A percentile compares a stretch with the other conserved stretches of the same genome.
phyloP scores from a whole-genome alignment of 441 rosid species.

The Erodium moschatum region DNA sequence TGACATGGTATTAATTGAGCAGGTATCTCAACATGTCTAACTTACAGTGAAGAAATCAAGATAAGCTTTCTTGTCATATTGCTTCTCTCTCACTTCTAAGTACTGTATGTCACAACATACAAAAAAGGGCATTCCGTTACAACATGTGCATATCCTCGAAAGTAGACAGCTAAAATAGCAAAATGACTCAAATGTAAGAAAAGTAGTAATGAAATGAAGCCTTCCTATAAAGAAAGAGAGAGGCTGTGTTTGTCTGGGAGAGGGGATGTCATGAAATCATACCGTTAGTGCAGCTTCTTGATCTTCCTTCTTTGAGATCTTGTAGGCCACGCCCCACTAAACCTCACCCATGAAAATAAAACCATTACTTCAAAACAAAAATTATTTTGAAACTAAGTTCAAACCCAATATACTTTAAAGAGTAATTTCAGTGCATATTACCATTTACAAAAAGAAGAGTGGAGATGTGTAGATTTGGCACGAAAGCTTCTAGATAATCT shows the following conservation, averaged over 20 bases:
- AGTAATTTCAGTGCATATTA: not conserved
- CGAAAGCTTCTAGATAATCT: too few species aligned
- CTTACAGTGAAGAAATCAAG: slow-evolving; percentile 77
- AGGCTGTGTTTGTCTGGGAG: not conserved
- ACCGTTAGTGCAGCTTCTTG: slow-evolving; percentile 56
- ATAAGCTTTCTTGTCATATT: slow-evolving; percentile 74
- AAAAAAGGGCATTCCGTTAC: not conserved
- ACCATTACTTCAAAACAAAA: not conserved
- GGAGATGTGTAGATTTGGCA: too few species aligned
- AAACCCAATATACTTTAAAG: not conserved
- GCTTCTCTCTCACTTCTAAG: slow-evolving; percentile 87
- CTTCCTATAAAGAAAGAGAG: not conserved
- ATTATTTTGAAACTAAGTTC: not conserved
- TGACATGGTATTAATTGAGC: not conserved
- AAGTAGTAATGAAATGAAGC: not conserved
- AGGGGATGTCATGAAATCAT: slow-evolving; percentile 20
- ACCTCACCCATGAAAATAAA: not conserved
- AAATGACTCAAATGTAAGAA: not conserved
- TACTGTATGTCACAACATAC: slow-evolving; percentile 31
- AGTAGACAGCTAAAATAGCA: too few species aligned
- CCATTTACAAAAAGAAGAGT: not conserved
- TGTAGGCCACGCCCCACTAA: slow-evolving; percentile 93
- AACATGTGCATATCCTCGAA: not conserved
- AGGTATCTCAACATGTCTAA: slow-evolving; percentile 5
- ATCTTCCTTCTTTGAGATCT: slow-evolving; percentile 60